These are phyloP conservation scores for Dicorynia guianensis DNA, from an alignment of 306 rosid species.

Conservation along the genomic window DNA sequence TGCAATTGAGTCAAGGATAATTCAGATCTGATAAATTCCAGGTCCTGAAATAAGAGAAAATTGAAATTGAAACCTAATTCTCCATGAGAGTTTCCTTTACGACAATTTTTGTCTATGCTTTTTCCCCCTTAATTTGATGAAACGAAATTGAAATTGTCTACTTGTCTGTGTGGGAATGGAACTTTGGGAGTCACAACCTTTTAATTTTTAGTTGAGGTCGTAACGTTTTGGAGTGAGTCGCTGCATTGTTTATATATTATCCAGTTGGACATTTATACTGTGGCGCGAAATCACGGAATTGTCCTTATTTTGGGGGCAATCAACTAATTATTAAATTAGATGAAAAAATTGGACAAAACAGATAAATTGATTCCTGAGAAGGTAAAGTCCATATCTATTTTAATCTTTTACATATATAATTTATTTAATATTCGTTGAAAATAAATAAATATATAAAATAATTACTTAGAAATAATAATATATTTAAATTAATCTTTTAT, in stretches of 20 bases:
- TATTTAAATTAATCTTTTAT: no score
- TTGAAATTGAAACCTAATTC: slow-evolving; percentile 4
- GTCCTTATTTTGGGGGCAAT: slow-evolving; percentile 23
- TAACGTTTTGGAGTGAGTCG: background rate
- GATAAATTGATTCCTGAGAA: no score
- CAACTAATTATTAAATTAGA: no score
- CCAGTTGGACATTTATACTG: background rate
- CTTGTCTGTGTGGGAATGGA: no score
- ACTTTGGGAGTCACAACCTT: no score
- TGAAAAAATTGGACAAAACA: no score
- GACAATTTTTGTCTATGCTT: background rate
- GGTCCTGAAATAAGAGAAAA: background rate
- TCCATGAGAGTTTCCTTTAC: slow-evolving; percentile 5
- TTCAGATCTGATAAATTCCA: slow-evolving; percentile 35
- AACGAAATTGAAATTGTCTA: slow-evolving; percentile 21
- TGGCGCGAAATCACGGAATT: slow-evolving; percentile 3
- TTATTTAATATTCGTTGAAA: no score
- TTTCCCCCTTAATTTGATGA: background rate
- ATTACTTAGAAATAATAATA: no score
- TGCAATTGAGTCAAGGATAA: slow-evolving; percentile 27
- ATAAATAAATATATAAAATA: no score
- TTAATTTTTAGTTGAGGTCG: no score
- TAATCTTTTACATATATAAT: no score
- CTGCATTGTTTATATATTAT: background rate
- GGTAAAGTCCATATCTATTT: no score